These are phyloP conservation scores for Malus orientalis DNA, from an alignment of 306 rosid genomes.

Conservation along the genomic window DNA sequence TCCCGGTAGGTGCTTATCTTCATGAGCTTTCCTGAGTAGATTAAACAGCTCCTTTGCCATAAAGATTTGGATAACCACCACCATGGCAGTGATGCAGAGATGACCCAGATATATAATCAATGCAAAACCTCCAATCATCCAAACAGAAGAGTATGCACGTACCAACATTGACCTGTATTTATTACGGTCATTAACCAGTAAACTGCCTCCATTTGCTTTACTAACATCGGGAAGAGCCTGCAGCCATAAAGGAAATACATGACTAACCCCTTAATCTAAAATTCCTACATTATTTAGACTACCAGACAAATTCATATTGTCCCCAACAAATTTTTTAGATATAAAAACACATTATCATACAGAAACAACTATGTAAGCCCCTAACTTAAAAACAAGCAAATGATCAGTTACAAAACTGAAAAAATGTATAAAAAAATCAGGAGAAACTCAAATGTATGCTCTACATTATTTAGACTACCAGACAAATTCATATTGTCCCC, in stretches of 20 bases:
- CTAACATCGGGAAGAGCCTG: constrained; percentile 58
- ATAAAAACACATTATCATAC: background rate
- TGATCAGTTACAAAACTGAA: background rate
- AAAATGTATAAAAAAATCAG: background rate
- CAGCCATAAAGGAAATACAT: constrained; percentile 14
- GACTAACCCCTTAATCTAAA: background rate
- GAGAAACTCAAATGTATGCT: background rate
- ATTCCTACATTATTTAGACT: background rate
- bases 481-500: background rate
- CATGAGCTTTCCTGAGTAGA: constrained; percentile 82
- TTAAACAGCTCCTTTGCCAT: constrained; percentile 93
- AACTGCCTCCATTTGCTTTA: constrained; percentile 56
- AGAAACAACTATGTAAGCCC: background rate
- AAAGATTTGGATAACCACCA: constrained; percentile 90
- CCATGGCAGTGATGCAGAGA: constrained; percentile 87
- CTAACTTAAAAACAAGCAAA: background rate
- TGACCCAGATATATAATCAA: constrained; percentile 80
- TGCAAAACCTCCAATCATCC: constrained; percentile 98
- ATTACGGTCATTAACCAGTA: constrained; percentile 77
- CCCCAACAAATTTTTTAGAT: no score
- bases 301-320: no score
- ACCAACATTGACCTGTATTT: constrained; percentile 85
- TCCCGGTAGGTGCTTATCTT: constrained; percentile 89
- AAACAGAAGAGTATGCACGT: constrained; percentile 75
- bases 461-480: background rate